Conservation (phyloP, 768 basidiomycete genomes). For the Trametopsis cervina region DNA sequence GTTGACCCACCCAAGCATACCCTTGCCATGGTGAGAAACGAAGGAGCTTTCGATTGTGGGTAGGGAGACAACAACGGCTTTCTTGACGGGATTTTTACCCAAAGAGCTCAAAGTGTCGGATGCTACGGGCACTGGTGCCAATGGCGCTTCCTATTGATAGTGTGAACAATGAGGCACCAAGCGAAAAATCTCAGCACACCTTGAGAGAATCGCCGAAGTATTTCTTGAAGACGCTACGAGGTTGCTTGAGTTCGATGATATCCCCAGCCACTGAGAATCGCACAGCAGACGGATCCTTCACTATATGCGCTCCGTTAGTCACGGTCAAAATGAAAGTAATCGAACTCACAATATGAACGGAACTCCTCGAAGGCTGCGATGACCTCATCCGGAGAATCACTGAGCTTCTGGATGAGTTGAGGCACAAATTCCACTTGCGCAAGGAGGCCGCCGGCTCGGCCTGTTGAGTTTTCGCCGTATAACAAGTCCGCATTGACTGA, state of each 20-base stretch:
- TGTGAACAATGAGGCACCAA: not conserved
- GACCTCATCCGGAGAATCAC: conserved; percentile 65
- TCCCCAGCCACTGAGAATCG: conserved; percentile 92
- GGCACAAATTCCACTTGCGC: conserved; percentile 78
- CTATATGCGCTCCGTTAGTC: conserved; percentile 31
- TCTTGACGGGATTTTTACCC: conserved; percentile 66
- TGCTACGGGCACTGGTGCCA: conserved; percentile 62
- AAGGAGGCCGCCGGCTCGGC: conserved; percentile 60
- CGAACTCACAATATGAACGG: conserved; percentile 52
- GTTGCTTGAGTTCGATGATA: conserved; percentile 59
- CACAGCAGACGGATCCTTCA: conserved; percentile 74
- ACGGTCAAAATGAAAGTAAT: not conserved
- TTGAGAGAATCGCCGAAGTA: conserved; percentile 58
- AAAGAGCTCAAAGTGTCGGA: conserved; percentile 65
- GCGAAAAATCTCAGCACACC: conserved; percentile 32
- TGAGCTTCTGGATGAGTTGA: conserved; percentile 59
- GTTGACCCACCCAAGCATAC: conserved; percentile 73
- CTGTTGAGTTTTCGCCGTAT: conserved; percentile 63
- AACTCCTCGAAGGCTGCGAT: conserved; percentile 72
- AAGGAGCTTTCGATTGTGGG: conserved; percentile 94
- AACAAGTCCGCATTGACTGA: conserved; percentile 64
- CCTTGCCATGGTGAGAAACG: conserved; percentile 69
- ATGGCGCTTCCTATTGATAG: conserved; percentile 35
- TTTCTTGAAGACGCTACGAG: conserved; percentile 67
- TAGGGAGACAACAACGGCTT: conserved; percentile 80